phyloP scores from a whole-genome alignment of 1,284 basidiomycete species.

The Boletellus deceptivus region DNA sequence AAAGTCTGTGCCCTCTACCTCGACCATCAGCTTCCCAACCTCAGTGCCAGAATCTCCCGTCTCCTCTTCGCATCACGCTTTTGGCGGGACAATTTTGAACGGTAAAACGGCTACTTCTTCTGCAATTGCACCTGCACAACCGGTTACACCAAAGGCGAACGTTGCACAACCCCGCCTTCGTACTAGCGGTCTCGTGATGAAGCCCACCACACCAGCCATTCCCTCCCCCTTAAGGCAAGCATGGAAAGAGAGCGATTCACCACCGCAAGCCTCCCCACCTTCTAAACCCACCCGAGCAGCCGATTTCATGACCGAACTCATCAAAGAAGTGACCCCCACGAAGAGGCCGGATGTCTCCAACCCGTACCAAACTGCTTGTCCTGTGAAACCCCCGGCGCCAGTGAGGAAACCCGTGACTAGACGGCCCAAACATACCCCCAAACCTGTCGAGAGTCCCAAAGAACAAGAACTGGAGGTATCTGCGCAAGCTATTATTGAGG shows the following conservation, averaged over 20 bases:
- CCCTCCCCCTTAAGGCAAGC: conserved; percentile 70
- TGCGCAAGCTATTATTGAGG: conserved; percentile 66
- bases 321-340: conserved; percentile 62
- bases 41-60: conserved; percentile 14
- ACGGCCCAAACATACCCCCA: conserved; percentile 29
- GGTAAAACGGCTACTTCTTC: conserved; percentile 23
- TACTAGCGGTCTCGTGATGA: conserved; percentile 40
- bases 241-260: conserved; percentile 49
- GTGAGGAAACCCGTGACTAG: conserved; percentile 40
- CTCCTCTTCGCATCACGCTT: conserved; percentile 5
- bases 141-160: conserved; percentile 32
- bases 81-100: conserved; percentile 18
- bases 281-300: conserved; percentile 57
- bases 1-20: conserved; percentile 29
- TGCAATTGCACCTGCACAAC: conserved; percentile 17
- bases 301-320: conserved; percentile 60
- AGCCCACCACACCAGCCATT: conserved; percentile 55
- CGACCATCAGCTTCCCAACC: conserved; percentile 20
- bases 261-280: conserved; percentile 38
- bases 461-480: conserved; percentile 41
- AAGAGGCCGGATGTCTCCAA: conserved; percentile 65
- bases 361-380: conserved; percentile 66
- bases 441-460: conserved; percentile 32
- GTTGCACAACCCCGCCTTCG: conserved; percentile 41
- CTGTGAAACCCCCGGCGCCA: conserved; percentile 44